phyloP scores from a whole-genome alignment of 1,284 basidiomycete species.

The Cryptococcus sp. region DNA sequence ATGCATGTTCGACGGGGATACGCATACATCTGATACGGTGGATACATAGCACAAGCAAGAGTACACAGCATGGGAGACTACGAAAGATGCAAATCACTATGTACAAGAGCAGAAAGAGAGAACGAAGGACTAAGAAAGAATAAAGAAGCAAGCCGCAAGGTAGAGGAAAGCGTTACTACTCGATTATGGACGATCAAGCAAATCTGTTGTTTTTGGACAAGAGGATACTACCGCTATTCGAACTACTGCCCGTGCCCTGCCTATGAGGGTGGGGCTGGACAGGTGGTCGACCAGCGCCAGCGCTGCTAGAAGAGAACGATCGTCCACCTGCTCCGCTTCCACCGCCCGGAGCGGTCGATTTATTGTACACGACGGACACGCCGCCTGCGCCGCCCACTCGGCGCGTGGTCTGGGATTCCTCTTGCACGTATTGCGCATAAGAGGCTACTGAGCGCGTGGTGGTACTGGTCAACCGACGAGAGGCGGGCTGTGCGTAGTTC shows the following conservation, averaged over 20 bases:
- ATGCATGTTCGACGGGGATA: too few relatives aligned
- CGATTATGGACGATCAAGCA: slow-evolving; percentile 1
- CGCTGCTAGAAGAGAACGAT: neutral
- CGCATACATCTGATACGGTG: too few relatives aligned
- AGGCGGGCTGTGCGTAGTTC: neutral
- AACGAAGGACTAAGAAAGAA: too few relatives aligned
- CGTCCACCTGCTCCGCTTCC: neutral
- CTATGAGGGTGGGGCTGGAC: slow-evolving; percentile 16
- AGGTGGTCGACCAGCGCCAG: slow-evolving; percentile 4
- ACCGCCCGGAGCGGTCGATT: neutral
- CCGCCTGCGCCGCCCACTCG: slow-evolving; percentile 22
- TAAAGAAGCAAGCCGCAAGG: too few relatives aligned
- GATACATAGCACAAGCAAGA: too few relatives aligned
- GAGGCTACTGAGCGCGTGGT: slow-evolving; percentile 7
- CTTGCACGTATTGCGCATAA: slow-evolving; percentile 28
- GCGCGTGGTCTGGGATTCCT: slow-evolving; percentile 33
- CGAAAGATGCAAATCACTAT: too few relatives aligned
- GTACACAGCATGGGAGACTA: too few relatives aligned
- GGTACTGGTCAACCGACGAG: neutral
- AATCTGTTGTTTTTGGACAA: slow-evolving; percentile 23
- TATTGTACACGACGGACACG: slow-evolving; percentile 31
- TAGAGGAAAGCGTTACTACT: too few relatives aligned
- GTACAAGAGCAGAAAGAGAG: too few relatives aligned
- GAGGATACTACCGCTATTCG: slow-evolving; percentile 19
- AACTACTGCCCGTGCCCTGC: slow-evolving; percentile 13